These are phyloP conservation scores for Dysphania ambrosioides DNA, from an alignment of 148 eudicot genomes.

Conservation along the genomic window DNA sequence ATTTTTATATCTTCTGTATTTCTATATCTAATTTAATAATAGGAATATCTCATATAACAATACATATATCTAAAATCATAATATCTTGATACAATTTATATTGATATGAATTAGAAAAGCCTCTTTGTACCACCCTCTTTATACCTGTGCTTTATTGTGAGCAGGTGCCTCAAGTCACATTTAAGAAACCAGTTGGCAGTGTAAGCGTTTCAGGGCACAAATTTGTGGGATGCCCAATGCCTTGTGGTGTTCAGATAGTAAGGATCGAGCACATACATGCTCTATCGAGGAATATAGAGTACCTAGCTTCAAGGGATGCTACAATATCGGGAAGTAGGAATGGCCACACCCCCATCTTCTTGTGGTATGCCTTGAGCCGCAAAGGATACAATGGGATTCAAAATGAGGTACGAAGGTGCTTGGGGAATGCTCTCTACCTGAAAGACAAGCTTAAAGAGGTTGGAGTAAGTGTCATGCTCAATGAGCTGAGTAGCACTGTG, in stretches of 20 bases:
- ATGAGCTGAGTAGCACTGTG: neutral
- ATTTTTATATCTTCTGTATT: no score
- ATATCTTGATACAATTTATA: no score
- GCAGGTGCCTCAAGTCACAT: conserved; percentile 70
- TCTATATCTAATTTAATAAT: no score
- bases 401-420: conserved; percentile 65
- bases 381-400: conserved; percentile 73
- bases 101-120: no score
- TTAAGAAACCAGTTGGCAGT: conserved; percentile 80
- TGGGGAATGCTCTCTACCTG: conserved; percentile 60
- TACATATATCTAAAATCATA: no score
- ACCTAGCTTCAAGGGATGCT: conserved; percentile 64
- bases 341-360: conserved; percentile 21
- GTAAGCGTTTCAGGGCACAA: conserved; percentile 83
- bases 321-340: conserved; percentile 77
- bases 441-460: conserved; percentile 37
- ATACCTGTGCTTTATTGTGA: neutral
- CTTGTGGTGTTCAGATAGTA: conserved; percentile 76
- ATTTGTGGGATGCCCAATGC: conserved; percentile 85
- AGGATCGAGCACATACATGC: conserved; percentile 59
- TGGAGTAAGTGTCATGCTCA: neutral
- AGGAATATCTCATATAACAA: no score
- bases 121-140: no score
- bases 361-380: conserved; percentile 64
- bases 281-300: conserved; percentile 61